Conservation (phyloP, 305 asterid genomes). For the Fraxinus baroniana region DNA sequence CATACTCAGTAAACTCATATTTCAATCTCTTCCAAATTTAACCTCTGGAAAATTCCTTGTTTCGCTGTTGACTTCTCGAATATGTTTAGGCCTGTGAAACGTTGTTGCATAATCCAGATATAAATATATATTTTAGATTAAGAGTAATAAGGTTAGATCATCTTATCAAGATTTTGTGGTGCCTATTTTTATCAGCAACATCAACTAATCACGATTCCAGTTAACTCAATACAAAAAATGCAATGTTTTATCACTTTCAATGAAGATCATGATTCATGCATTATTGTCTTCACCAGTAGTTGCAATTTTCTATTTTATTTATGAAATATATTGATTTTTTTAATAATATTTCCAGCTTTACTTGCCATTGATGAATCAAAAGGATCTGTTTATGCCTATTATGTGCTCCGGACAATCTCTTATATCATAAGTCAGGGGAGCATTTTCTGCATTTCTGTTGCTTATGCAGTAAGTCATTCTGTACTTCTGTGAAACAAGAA, state of each 20-base stretch:
- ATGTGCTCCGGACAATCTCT: slow-evolving; percentile 68
- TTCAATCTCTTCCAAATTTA: neutral
- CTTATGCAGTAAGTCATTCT: slow-evolving; percentile 70
- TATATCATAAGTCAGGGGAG: slow-evolving; percentile 89
- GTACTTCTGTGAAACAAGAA: neutral
- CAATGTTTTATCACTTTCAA: neutral
- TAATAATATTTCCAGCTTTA: slow-evolving; percentile 50
- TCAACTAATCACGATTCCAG: neutral
- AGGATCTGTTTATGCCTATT: slow-evolving; percentile 79
- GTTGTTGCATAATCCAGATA: neutral
- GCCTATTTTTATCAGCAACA: neutral
- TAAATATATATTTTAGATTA: neutral
- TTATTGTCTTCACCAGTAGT: neutral
- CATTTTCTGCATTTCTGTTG: slow-evolving; percentile 85
- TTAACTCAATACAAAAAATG: neutral
- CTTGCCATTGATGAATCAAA: slow-evolving; percentile 67
- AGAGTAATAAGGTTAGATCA: neutral
- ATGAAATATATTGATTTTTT: slow-evolving; percentile 7
- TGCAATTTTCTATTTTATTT: neutral
- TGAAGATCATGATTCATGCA: neutral
- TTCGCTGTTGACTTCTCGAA: neutral
- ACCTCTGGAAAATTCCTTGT: neutral
- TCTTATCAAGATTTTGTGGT: neutral
- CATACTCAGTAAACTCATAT: neutral
- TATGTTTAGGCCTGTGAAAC: neutral